These are phyloP conservation scores for Picea glauca DNA, from an alignment of 75 land plant species.

Conservation along the genomic window DNA sequence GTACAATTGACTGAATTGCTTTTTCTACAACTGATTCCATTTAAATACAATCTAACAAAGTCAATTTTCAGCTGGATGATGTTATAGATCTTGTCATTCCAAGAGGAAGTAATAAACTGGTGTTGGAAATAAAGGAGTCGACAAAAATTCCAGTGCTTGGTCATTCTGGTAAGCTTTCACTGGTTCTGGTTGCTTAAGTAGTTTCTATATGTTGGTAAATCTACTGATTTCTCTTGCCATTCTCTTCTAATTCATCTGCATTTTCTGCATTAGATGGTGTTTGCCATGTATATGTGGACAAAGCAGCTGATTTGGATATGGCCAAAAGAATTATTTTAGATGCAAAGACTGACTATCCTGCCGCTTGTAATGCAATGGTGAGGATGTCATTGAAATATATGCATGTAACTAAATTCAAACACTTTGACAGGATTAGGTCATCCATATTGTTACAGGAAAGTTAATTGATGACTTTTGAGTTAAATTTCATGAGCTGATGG, in stretches of 20 bases:
- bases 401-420: neutral
- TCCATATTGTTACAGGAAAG: neutral
- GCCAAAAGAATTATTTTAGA: constrained; percentile 79
- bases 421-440: neutral
- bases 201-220: neutral
- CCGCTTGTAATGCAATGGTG: constrained; percentile 99
- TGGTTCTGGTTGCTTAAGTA: neutral
- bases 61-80: constrained; percentile 79
- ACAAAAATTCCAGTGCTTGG: constrained; percentile 98
- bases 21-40: neutral
- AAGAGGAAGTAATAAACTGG: constrained; percentile 94
- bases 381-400: neutral
- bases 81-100: constrained; percentile 99
- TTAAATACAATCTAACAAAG: constrained; percentile 3
- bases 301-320: constrained; percentile 69
- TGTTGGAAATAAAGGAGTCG: constrained; percentile 81
- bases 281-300: constrained; percentile 97
- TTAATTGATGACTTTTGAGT: neutral
- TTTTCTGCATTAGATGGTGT: constrained; percentile 67
- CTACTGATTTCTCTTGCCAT: neutral
- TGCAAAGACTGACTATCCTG: constrained; percentile 95
- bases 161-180: constrained; percentile 75
- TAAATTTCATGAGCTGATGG: neutral
- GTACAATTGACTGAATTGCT: neutral
- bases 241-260: neutral